Percentiles rank a stretch among this genome's conserved stretches.
Conservation (phyloP, 148 eudicot genomes). For the Euryodendron excelsum region DNA sequence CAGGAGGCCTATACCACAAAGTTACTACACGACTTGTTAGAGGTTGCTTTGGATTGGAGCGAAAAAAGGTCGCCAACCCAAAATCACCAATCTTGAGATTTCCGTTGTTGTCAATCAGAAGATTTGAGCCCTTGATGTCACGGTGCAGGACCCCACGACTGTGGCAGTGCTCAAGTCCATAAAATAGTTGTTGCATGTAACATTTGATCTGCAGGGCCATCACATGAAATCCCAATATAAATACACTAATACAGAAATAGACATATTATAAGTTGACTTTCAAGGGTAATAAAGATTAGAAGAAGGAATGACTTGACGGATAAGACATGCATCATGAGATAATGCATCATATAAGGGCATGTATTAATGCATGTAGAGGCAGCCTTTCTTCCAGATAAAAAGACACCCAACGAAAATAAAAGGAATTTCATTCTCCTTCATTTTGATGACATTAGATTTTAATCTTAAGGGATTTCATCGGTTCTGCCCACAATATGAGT, state of each 20-base stretch:
- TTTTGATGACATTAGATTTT: too few relatives aligned
- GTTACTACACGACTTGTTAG: slow-evolving; percentile 71
- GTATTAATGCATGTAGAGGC: background rate
- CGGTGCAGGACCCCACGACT: slow-evolving; percentile 62
- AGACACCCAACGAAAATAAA: background rate
- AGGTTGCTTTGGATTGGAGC: slow-evolving; percentile 45
- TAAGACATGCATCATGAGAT: background rate
- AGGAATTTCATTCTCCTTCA: too few relatives aligned
- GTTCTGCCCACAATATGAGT: too few relatives aligned
- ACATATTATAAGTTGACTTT: background rate
- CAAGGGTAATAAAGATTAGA: background rate
- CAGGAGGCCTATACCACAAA: slow-evolving; percentile 73
- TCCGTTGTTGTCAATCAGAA: slow-evolving; percentile 51
- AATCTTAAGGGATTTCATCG: too few relatives aligned
- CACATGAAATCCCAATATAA: background rate
- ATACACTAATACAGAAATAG: background rate
- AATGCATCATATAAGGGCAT: slow-evolving; percentile 7
- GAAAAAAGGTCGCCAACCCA: slow-evolving; percentile 54
- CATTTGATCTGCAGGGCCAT: slow-evolving; percentile 54
- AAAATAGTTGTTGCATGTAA: slow-evolving; percentile 55
- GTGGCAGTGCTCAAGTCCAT: slow-evolving; percentile 66
- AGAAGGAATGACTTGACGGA: background rate
- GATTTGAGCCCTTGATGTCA: slow-evolving; percentile 65
- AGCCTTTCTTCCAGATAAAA: background rate
- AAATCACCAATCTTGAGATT: slow-evolving; percentile 68